These are phyloP conservation scores for Trichocladium uniseriatum DNA, from an alignment of 495 filamentous ascomycete species.

Conservation along the genomic window DNA sequence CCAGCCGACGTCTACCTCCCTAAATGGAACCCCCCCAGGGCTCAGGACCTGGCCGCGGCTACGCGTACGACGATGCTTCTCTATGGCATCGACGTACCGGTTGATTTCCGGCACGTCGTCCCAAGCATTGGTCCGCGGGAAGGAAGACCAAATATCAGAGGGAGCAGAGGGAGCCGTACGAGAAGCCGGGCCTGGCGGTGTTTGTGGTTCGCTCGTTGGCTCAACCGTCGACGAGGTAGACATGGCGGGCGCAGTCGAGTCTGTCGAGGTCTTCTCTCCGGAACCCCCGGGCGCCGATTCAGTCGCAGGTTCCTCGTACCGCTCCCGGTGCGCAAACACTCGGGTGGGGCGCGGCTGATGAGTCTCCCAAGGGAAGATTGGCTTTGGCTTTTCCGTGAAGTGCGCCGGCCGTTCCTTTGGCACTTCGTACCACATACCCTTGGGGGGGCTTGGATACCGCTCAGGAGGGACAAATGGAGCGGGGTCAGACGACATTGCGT, in stretches of 20 bases:
- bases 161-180: conserved; percentile 33
- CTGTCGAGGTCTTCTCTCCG: conserved; percentile 18
- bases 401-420: conserved; percentile 52
- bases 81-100: conserved; percentile 62
- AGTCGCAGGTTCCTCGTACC: conserved; percentile 12
- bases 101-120: conserved; percentile 78
- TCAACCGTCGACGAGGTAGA: conserved; percentile 29
- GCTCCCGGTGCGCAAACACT: conserved; percentile 56
- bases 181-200: conserved; percentile 36
- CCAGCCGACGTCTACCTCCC: conserved; percentile 13
- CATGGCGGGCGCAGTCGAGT: conserved; percentile 27
- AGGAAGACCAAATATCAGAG: conserved; percentile 54
- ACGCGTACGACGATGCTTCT: conserved; percentile 51
- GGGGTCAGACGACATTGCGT: conserved; percentile 65
- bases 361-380: conserved; percentile 82
- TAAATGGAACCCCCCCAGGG: conserved; percentile 2
- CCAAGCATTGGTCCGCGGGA: conserved; percentile 68
- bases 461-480: conserved; percentile 64
- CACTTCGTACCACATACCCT: conserved; percentile 74
- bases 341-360: conserved; percentile 56
- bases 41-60: conserved; percentile 46
- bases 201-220: conserved; percentile 34
- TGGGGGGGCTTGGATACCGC: conserved; percentile 72
- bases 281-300: conserved; percentile 6
- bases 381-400: conserved; percentile 46